Base-by-base conservation (phyloP, 441 rosid genomes). In the Bruguiera hainesii region DNA sequence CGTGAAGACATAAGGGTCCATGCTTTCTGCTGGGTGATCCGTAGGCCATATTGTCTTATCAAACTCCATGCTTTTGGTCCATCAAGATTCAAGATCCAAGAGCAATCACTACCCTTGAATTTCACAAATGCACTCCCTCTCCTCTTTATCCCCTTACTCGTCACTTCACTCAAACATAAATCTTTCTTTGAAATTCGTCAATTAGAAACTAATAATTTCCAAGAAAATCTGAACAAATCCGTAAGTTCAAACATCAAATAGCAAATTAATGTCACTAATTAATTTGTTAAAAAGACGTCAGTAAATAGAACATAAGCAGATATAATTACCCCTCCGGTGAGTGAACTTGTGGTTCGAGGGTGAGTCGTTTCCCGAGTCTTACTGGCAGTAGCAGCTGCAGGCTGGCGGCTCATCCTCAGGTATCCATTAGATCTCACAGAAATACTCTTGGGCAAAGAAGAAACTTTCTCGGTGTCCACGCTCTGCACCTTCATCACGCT, bases 391-490 rank as follows among this genome's bases (percentile, higher is more conserved):
- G 68, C 29, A 26, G 64, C 64, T 30, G 73, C 30, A 25, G 73
- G 65, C 8, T 62, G 33, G 30, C 68, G 80, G 6, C 59, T 74
- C 63, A 60, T 68, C 79, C 78, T 84, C 79, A 82, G 68, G 74
- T 83, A 86, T 5, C 78, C 84, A 62, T 72, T 81, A 5, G 87
- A 83, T 70, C 91, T 80, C 72, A 84, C 87, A 9, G 91, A 87
- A 49, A 87, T 84, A 60, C 89, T 84, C 80, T 84, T 87, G 9
- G 86, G 91, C 70, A 84, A 63, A 65, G 74, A 49, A 64, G 74
- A 49, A 64, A 76, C 71, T 67, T 85, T 77, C 75, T 83, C 81
- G 33, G 61, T 21, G 6, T 80, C 87, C 28, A 42, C 70, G 31
- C 56, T 73, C 60, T 60, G 62, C 63, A 29, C 60, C 70, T 83